Evolutionary conservation across 2,329 filamentous ascomycete species (phyloP).

Genomic region (Colletotrichum sp.): DNA sequence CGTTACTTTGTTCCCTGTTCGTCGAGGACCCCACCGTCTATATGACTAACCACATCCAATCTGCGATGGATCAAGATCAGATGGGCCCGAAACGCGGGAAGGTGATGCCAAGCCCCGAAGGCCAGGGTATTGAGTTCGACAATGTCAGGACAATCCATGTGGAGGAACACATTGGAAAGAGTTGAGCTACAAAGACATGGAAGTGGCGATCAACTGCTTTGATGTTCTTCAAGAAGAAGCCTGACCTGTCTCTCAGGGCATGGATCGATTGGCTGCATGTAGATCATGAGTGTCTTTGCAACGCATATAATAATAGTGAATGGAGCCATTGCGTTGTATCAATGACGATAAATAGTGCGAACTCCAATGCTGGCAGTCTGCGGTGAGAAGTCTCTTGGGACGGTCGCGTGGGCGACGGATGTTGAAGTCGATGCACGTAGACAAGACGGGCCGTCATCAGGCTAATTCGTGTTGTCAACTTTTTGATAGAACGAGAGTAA

Average conservation of each 20-base stretch:
- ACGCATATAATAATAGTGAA: not conserved
- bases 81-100: not conserved
- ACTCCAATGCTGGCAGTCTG: not conserved
- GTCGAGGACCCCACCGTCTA: constrained; percentile 19
- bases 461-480: not conserved
- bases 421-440: not conserved
- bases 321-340: not conserved
- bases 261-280: not conserved
- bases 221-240: not conserved
- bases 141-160: not conserved
- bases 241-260: not conserved
- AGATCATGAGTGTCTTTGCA: not conserved
- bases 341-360: not conserved
- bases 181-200: not conserved
- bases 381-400: not conserved
- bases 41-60: constrained; percentile 23
- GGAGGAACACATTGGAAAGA: not conserved
- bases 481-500: not conserved
- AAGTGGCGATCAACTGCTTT: not conserved
- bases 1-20: not conserved
- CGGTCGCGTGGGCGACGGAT: not conserved
- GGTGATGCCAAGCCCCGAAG: not conserved
- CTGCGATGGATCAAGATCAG: constrained; percentile 11
- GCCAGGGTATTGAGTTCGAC: constrained; percentile 6
- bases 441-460: not conserved